Conservation (phyloP, 768 basidiomycete species). For the Chiua virens region DNA sequence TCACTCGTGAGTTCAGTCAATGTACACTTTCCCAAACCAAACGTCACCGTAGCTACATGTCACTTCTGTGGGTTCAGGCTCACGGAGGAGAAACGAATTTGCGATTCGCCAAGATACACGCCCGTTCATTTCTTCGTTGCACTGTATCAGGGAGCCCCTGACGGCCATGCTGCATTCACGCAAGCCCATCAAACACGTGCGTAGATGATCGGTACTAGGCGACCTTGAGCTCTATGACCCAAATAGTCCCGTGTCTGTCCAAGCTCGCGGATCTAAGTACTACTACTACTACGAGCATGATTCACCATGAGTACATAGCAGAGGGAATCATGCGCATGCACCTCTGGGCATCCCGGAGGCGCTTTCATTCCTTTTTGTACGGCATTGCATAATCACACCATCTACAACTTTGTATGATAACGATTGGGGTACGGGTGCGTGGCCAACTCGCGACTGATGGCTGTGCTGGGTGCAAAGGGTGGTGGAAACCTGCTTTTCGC, state of each 20-base stretch:
- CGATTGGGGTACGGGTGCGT: slow-evolving; percentile 2
- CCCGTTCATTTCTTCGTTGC: slow-evolving; percentile 25
- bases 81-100: slow-evolving; percentile 12
- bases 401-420: neutral
- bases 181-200: slow-evolving; percentile 21
- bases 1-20: neutral
- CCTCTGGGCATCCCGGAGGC: neutral
- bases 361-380: neutral
- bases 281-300: neutral
- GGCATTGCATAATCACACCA: neutral
- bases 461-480: slow-evolving; percentile 1
- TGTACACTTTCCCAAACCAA: neutral
- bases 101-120: slow-evolving; percentile 20
- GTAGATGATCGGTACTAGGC: slow-evolving; percentile 7
- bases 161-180: slow-evolving; percentile 23
- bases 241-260: neutral
- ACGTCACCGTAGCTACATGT: neutral
- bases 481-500: slow-evolving; percentile 7
- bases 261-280: neutral
- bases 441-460: slow-evolving; percentile 9
- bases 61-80: neutral
- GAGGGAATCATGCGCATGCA: neutral
- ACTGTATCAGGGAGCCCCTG: slow-evolving; percentile 22
- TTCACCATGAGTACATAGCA: neutral
- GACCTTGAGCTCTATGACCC: neutral